Base-by-base conservation (phyloP, 164 flowering plant genomes). In the Nymphaea colorata region DNA sequence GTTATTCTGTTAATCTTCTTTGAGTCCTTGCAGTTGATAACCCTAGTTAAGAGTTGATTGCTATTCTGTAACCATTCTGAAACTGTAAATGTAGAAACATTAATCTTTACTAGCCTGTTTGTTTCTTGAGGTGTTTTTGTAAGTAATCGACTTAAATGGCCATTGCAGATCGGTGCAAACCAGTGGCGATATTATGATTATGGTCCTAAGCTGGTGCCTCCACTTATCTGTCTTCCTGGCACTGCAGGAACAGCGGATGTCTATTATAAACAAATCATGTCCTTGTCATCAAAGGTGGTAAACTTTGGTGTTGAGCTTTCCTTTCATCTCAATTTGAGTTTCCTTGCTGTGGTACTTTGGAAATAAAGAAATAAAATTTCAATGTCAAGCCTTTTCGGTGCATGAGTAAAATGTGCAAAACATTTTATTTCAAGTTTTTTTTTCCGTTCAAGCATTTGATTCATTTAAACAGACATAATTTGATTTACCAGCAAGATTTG, bases 131-230 rank as follows among this genome's bases (percentile, higher is more conserved):
- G 15, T 51, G 57, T 51, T 51, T 51, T 51, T 51, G 14, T 51
- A 8, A 51, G 14, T 51, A 5, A 51, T 51, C 15, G 57, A 15
- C 4, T 51, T 5, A 10, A 4, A 51, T 25, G 10, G 59, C 64
- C 42, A 17, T 8, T 73, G 66, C 82, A 94, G 99, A 87, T 94
- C 81, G 94, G 96, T 51, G 75, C 83, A 61, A 94, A 86, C 77
- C 96, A 84, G 69, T 95, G 99, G 99, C 82, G 98, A 51, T 95
- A 95, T 78, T 95, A 95, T 80, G 99, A 95, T 73, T 92, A 88
- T 85, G 99, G 99, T 64, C 99, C 99, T 25, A 95, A 92, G 79
- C 86, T 61, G 6, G 96, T 95, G 64, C 91, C 99, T 71, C 98
- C 99, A 57, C 91, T 95, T 68, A 85, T 95, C 57, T 95, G 98